Evolutionary conservation across 2,329 filamentous ascomycete species (phyloP).

Genomic region (Chrysoporthe cubensis): DNA sequence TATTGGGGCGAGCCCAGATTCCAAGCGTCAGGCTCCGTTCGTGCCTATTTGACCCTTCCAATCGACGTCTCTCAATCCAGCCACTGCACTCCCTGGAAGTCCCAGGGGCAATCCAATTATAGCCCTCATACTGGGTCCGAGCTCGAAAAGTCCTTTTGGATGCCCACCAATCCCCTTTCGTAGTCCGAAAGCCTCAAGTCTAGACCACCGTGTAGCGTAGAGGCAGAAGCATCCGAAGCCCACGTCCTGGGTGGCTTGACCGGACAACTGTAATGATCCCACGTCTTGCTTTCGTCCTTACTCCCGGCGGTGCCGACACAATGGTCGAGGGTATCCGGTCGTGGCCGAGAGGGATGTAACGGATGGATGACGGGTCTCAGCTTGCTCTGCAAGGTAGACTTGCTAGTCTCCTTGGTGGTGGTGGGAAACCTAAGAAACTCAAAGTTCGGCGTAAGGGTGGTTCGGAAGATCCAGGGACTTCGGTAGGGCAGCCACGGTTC

Average conservation of each 20-base stretch:
- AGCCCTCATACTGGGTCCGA: not conserved
- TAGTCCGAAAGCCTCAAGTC: not conserved
- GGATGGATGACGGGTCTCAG: conserved; percentile 3
- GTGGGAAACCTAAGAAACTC: not conserved
- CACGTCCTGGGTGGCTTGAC: not conserved
- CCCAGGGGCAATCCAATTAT: not conserved
- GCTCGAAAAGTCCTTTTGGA: conserved; percentile 19
- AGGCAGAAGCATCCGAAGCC: not conserved
- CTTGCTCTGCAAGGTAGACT: not conserved
- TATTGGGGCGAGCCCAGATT: not conserved
- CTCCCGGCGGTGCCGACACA: not conserved
- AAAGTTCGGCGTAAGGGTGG: conserved; percentile 18
- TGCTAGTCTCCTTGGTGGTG: not conserved
- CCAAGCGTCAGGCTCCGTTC: not conserved
- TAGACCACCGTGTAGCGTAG: not conserved
- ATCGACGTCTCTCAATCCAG: not conserved
- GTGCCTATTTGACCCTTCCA: not conserved
- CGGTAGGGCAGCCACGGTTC: conserved; percentile 12
- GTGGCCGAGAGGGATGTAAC: not conserved
- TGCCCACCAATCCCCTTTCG: conserved; percentile 13
- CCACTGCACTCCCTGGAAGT: not conserved
- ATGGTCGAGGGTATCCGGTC: not conserved
- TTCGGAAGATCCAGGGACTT: conserved; percentile 30
- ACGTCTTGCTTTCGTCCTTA: not conserved
- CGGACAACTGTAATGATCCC: not conserved